A percentile compares a stretch with the other conserved stretches of the same genome.
Conservation (phyloP, 169 alveolate species). For the Plasmodium malariae region DNA sequence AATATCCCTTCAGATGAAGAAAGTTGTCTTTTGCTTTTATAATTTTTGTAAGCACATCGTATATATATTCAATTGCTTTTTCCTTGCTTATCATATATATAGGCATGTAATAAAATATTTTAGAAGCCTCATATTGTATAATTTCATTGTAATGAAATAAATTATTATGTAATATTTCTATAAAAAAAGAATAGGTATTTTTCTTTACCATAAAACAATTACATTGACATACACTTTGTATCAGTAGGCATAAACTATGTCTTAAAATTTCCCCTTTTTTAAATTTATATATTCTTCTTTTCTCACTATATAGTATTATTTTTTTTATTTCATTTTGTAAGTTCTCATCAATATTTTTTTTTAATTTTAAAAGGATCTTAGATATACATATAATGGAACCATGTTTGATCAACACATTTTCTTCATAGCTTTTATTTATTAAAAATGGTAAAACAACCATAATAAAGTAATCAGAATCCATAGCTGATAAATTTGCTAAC, state of each 20-base stretch:
- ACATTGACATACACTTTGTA: constrained; percentile 75
- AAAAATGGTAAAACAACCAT: constrained; percentile 65
- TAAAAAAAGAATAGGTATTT: constrained; percentile 53
- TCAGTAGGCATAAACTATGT: constrained; percentile 58
- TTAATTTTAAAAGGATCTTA: constrained; percentile 42
- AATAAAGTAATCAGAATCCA: constrained; percentile 35
- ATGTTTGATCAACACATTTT: constrained; percentile 50
- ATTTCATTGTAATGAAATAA: constrained; percentile 74
- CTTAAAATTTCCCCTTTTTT: constrained; percentile 76
- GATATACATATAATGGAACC: constrained; percentile 71
- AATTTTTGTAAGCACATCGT: constrained; percentile 36
- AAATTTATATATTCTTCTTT: constrained; percentile 49
- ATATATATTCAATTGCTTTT: constrained; percentile 34
- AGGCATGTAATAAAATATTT: constrained; percentile 67
- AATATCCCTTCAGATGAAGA: constrained; percentile 63
- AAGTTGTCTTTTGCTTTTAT: constrained; percentile 45
- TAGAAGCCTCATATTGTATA: constrained; percentile 74
- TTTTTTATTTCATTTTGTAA: constrained; percentile 72
- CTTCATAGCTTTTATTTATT: constrained; percentile 72
- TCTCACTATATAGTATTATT: constrained; percentile 53
- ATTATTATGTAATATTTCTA: constrained; percentile 58
- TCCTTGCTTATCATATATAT: constrained; percentile 17
- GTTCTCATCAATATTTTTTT: constrained; percentile 35
- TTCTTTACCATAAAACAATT: constrained; percentile 46
- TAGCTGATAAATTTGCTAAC: constrained; percentile 37